Evolutionary conservation across 352 stramenopile species (phyloP).

Genomic region (Globisporangium solare): DNA sequence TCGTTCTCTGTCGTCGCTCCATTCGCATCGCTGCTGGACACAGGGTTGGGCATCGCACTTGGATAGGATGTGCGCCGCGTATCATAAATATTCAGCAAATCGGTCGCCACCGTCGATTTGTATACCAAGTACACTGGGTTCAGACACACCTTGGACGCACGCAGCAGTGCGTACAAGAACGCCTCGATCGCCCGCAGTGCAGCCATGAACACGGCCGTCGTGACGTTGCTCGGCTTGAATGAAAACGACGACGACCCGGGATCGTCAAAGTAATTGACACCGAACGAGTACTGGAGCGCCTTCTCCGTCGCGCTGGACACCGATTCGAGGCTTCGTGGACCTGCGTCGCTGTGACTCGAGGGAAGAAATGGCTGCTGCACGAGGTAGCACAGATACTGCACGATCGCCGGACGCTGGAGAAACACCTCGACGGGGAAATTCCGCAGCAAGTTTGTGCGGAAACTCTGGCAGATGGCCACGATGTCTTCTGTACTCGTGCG

Average conservation of each 20-base stretch:
- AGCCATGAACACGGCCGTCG: constrained; percentile 48
- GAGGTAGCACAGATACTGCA: constrained; percentile 63
- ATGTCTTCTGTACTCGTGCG: constrained; percentile 41
- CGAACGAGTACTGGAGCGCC: constrained; percentile 23
- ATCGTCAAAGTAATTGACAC: constrained; percentile 77
- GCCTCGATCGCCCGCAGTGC: constrained; percentile 61
- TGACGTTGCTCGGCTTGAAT: constrained; percentile 41
- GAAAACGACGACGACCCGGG: constrained; percentile 35
- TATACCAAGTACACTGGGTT: constrained; percentile 45
- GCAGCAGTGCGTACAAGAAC: constrained; percentile 39
- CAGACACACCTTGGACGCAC: constrained; percentile 23
- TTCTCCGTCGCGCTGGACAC: constrained; percentile 16
- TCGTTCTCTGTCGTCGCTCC: background rate
- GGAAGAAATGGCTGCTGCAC: constrained; percentile 55
- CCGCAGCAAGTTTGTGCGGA: constrained; percentile 50
- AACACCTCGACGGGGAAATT: constrained; percentile 72
- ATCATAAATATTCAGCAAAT: constrained; percentile 28
- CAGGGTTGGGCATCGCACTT: constrained; percentile 15
- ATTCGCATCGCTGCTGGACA: background rate
- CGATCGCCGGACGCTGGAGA: constrained; percentile 48
- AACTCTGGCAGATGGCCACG: constrained; percentile 39
- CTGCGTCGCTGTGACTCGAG: constrained; percentile 4
- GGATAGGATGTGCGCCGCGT: constrained; percentile 30
- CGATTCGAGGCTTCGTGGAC: background rate
- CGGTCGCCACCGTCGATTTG: constrained; percentile 14